These are phyloP conservation scores for Gardenia jasminoides DNA, from an alignment of 257 asterid genomes.

Conservation along the genomic window DNA sequence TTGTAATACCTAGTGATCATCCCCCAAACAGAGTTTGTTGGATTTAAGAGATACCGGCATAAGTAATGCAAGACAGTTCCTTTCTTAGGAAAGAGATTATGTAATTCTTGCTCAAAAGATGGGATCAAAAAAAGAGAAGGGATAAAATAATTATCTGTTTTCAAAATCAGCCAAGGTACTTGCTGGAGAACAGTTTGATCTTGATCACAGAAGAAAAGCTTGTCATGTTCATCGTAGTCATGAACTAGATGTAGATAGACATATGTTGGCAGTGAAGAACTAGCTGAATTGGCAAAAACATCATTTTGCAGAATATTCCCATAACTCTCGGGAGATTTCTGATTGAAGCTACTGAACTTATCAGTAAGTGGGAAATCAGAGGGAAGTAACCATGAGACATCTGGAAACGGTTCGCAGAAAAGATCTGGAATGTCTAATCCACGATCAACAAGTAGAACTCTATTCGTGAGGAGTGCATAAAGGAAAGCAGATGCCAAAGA, in stretches of 20 bases:
- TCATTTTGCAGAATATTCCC: conserved; percentile 54
- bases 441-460: conserved; percentile 78
- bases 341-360: conserved; percentile 39
- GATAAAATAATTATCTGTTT: conserved; percentile 55
- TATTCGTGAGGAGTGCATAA: conserved; percentile 72
- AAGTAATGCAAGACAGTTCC: conserved; percentile 67
- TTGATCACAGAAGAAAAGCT: conserved; percentile 65
- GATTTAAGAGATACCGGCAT: conserved; percentile 75
- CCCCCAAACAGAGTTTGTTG: conserved; percentile 73
- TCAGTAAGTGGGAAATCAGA: conserved; percentile 47
- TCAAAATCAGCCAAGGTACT: conserved; percentile 61
- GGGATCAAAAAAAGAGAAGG: conserved; percentile 71
- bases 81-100: conserved; percentile 62
- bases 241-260: conserved; percentile 65
- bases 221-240: conserved; percentile 57
- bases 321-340: conserved; percentile 47
- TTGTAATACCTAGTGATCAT: conserved; percentile 56
- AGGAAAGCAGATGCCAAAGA: conserved; percentile 72
- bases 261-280: conserved; percentile 26
- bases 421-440: conserved; percentile 61
- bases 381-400: conserved; percentile 74
- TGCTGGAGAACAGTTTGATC: conserved; percentile 49
- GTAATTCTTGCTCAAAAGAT: conserved; percentile 53
- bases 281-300: conserved; percentile 25
- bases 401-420: conserved; percentile 79